A percentile compares a stretch with the other conserved stretches of the same genome.
Evolutionary conservation across 805 yeast species (phyloP).

Genomic region (Candida schatavii): DNA sequence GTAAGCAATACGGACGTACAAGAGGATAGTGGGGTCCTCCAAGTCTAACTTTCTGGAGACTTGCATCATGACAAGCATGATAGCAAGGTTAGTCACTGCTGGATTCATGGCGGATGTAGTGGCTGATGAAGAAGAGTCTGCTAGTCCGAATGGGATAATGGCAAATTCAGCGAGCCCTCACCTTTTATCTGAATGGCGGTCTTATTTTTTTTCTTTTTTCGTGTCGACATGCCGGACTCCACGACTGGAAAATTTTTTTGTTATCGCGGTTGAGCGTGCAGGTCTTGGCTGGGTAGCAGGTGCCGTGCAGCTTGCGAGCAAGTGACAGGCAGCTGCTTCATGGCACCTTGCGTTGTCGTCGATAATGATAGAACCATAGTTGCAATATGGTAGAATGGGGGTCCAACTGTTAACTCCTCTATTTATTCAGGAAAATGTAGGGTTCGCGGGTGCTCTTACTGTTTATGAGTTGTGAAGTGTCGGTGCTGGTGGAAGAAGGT

Average conservation of each 20-base stretch:
- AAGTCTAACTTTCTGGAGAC: slow-evolving; percentile 84
- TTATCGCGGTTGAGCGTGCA: neutral
- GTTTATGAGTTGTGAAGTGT: too few relatives aligned
- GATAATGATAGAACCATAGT: too few relatives aligned
- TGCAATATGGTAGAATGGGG: too few relatives aligned
- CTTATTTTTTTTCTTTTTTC: too few relatives aligned
- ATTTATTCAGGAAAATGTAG: too few relatives aligned
- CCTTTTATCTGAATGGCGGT: neutral
- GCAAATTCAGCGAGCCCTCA: neutral
- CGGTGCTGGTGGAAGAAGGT: too few relatives aligned
- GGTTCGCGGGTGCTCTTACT: too few relatives aligned
- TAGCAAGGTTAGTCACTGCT: slow-evolving; percentile 75
- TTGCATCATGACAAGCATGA: slow-evolving; percentile 97
- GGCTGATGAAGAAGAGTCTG: neutral
- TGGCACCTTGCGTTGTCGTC: too few relatives aligned
- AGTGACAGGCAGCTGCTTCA: too few relatives aligned
- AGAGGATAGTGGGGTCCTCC: slow-evolving; percentile 72
- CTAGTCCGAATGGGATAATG: neutral
- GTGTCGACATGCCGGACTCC: neutral
- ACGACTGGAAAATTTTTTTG: neutral
- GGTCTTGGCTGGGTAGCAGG: too few relatives aligned
- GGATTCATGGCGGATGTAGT: slow-evolving; percentile 64
- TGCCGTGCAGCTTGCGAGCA: too few relatives aligned
- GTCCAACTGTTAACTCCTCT: too few relatives aligned
- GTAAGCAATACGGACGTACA: slow-evolving; percentile 75